Evolutionary conservation across 352 stramenopile genomes (phyloP).

Genomic region (Globisporangium echinulatum): DNA sequence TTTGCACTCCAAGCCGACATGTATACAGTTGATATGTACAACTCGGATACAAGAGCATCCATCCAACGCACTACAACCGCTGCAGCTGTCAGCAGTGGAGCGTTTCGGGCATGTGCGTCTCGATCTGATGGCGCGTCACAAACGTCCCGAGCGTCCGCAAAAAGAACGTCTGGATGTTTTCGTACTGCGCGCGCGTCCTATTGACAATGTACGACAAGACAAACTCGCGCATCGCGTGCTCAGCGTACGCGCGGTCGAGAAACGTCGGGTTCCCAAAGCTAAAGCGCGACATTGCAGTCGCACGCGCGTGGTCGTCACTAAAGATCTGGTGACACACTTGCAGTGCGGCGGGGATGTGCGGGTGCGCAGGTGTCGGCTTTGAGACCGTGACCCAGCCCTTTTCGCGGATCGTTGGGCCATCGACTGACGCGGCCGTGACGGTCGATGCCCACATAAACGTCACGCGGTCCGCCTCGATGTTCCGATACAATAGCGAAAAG

Average conservation of each 20-base stretch:
- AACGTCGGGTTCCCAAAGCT: neutral
- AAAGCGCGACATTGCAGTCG: neutral
- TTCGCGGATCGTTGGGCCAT: slow-evolving; percentile 5
- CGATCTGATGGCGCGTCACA: slow-evolving; percentile 1
- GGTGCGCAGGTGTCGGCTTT: neutral
- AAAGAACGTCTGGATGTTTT: slow-evolving; percentile 1
- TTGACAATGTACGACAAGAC: neutral
- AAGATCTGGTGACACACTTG: slow-evolving; percentile 11
- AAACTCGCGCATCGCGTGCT: slow-evolving; percentile 3
- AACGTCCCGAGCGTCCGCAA: neutral
- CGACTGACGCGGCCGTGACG: neutral
- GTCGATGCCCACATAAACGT: slow-evolving; percentile 4
- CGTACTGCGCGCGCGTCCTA: neutral
- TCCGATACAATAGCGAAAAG: slow-evolving; percentile 5
- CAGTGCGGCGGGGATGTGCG: neutral
- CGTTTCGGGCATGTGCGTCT: neutral
- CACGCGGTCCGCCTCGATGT: neutral
- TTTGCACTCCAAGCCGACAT: too few species aligned
- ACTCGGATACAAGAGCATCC: neutral
- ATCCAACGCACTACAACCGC: too few species aligned
- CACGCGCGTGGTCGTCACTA: slow-evolving; percentile 3
- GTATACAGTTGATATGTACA: too few species aligned
- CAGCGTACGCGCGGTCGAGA: neutral
- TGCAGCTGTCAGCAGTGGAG: neutral
- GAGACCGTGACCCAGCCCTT: slow-evolving; percentile 6